Conservation (phyloP, 75 land plant genomes). For the Cupressus sempervirens region DNA sequence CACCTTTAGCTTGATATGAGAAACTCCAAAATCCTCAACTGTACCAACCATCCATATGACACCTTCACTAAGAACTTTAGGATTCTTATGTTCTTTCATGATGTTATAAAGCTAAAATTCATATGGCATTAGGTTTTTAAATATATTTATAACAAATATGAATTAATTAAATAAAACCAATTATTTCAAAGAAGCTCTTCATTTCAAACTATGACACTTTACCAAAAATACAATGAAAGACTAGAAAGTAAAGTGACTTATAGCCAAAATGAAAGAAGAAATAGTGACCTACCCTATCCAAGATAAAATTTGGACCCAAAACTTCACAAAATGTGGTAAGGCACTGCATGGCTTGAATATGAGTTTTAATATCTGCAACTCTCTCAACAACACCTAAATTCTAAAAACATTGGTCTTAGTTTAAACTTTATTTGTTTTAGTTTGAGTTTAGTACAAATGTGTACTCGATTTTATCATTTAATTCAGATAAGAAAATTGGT, state of each 20-base stretch:
- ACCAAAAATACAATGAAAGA: not conserved
- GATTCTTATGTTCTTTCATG: conserved; percentile 53
- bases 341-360: conserved; percentile 40
- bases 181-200: not conserved
- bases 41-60: conserved; percentile 38
- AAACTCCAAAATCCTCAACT: conserved; percentile 41
- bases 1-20: conserved; percentile 42
- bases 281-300: conserved; percentile 31
- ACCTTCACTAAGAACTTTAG: conserved; percentile 48
- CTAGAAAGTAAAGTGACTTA: not conserved
- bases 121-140: not conserved
- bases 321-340: conserved; percentile 52
- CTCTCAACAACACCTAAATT: conserved; percentile 39
- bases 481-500: not conserved
- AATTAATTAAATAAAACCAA: not conserved
- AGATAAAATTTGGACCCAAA: conserved; percentile 43
- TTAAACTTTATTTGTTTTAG: not conserved
- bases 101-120: conserved; percentile 36
- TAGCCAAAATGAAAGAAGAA: not conserved
- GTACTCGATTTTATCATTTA: not conserved
- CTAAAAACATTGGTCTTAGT: not conserved
- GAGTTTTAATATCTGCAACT: conserved; percentile 42
- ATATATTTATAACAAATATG: not conserved
- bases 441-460: not conserved
- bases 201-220: conserved; percentile 1